phyloP scores from a whole-genome alignment of 164 flowering plant genomes.

The Tetracentron sinense region DNA sequence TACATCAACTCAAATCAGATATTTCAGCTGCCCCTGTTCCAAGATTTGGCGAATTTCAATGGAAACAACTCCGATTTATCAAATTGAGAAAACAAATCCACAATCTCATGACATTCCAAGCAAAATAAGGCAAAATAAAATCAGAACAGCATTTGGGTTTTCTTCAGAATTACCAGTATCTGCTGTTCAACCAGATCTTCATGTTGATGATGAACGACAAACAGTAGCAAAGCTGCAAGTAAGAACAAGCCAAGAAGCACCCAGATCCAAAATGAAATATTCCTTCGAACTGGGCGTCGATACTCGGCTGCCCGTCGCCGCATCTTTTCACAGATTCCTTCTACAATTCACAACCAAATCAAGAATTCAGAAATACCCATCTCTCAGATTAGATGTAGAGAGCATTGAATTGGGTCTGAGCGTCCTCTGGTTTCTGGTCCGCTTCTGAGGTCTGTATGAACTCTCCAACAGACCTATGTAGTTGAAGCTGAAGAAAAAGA shows the following conservation, averaged over 20 bases:
- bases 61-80: too few species aligned
- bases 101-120: too few species aligned
- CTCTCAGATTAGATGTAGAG: conserved; percentile 19
- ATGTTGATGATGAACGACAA: too few species aligned
- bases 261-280: conserved; percentile 82
- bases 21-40: too few species aligned
- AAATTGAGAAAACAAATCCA: too few species aligned
- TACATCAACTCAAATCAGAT: too few species aligned
- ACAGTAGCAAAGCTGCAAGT: conserved; percentile 56
- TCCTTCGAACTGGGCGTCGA: conserved; percentile 85
- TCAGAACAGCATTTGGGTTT: too few species aligned
- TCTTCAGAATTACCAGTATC: too few species aligned
- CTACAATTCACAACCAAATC: conserved; percentile 43
- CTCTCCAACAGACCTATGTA: not conserved
- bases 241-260: conserved; percentile 50
- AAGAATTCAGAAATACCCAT: conserved; percentile 22
- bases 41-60: too few species aligned
- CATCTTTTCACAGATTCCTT: conserved; percentile 41
- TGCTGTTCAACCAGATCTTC: too few species aligned
- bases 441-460: not conserved
- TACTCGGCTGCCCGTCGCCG: conserved; percentile 80
- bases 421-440: not conserved
- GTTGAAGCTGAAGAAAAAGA: not conserved
- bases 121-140: too few species aligned
- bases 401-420: conserved; percentile 6